Conservation (phyloP, 441 rosid species). For the Mallotus japonicus region DNA sequence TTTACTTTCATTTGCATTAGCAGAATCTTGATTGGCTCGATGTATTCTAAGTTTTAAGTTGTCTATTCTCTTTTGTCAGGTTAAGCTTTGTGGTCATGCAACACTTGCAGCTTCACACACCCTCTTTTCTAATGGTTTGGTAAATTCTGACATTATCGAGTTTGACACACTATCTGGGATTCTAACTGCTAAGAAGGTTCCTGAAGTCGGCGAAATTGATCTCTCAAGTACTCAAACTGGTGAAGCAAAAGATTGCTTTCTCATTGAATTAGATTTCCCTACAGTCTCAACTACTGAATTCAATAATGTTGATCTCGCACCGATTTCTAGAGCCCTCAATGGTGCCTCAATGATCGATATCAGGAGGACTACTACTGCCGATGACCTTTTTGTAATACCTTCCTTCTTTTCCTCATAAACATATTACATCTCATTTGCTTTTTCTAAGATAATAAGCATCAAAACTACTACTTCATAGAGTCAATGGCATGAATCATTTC, state of each 20-base stretch:
- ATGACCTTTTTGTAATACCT: conserved; percentile 51
- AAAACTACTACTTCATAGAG: neutral
- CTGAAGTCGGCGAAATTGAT: conserved; percentile 12
- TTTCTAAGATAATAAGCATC: neutral
- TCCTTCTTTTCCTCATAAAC: neutral
- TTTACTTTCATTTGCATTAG: neutral
- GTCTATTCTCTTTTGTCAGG: conserved; percentile 35
- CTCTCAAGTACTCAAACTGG: conserved; percentile 24
- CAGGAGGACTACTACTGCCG: conserved; percentile 38
- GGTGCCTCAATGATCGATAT: conserved; percentile 53
- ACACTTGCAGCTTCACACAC: conserved; percentile 77
- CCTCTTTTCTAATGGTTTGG: conserved; percentile 54
- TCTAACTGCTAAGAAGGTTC: conserved; percentile 57
- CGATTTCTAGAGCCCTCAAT: conserved; percentile 48
- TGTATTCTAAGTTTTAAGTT: neutral
- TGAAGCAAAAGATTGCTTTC: conserved; percentile 32
- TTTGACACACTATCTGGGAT: conserved; percentile 69
- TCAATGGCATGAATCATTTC: neutral
- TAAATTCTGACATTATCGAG: conserved; percentile 51
- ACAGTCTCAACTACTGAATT: conserved; percentile 32
- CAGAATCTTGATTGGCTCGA: neutral
- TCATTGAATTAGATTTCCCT: conserved; percentile 66
- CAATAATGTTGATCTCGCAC: conserved; percentile 32
- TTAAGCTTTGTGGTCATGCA: conserved; percentile 79
- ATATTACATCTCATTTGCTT: conserved; percentile 20